These are phyloP conservation scores for Trichoderma pleuroti DNA, from an alignment of 2,329 filamentous ascomycete species.

Conservation along the genomic window DNA sequence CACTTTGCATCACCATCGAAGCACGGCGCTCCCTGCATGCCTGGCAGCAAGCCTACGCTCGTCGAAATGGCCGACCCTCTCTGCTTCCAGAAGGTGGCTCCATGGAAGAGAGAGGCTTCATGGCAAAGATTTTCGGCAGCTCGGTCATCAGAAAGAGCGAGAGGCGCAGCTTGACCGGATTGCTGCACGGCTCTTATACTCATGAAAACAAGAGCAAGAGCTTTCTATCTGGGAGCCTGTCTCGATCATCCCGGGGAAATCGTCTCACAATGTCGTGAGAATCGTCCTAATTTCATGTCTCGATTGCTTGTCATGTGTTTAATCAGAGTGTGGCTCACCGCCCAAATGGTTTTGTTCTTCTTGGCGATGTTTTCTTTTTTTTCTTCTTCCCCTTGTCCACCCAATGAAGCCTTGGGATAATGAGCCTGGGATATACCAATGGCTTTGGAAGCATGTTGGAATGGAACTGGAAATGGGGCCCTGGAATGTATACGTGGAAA, in stretches of 20 bases:
- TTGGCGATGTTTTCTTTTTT: background rate
- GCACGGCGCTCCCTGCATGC: constrained; percentile 45
- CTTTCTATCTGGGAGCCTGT: constrained; percentile 1
- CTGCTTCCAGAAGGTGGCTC: constrained; percentile 40
- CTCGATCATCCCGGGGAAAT: background rate
- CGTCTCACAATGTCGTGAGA: constrained; percentile 13
- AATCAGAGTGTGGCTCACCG: background rate
- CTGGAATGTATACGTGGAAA: constrained; percentile 4
- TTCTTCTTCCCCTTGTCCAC: background rate
- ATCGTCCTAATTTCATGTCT: background rate
- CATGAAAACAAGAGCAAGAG: constrained; percentile 11
- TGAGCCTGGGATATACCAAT: background rate
- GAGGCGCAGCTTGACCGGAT: constrained; percentile 23
- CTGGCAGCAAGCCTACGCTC: constrained; percentile 51
- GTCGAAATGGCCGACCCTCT: constrained; percentile 33
- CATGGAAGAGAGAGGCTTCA: constrained; percentile 30
- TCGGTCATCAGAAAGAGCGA: constrained; percentile 21
- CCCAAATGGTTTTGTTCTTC: background rate
- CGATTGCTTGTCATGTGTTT: background rate
- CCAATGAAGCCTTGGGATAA: background rate
- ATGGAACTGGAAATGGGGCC: constrained; percentile 1
- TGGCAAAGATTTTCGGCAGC: constrained; percentile 30
- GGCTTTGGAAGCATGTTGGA: background rate
- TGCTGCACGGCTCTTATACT: background rate
- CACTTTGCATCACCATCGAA: constrained; percentile 45